Evolutionary conservation across 176 grass and related monocot species (phyloP).

Genomic region (Cymbopogon citratus): DNA sequence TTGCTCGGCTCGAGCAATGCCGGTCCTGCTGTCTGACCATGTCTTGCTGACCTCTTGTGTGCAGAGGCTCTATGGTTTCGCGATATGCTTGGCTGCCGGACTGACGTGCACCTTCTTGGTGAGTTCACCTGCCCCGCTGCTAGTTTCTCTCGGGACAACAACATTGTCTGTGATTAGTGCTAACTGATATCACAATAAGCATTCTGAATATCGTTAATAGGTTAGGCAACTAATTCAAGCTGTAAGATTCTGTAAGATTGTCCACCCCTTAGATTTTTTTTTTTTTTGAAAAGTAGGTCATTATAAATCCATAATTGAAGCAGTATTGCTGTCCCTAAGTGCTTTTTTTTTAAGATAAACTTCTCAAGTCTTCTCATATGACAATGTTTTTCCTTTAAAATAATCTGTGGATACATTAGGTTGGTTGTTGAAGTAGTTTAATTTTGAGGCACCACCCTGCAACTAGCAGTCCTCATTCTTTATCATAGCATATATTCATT

Average conservation of each 20-base stretch:
- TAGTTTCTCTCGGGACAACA: background rate
- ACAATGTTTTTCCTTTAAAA: background rate
- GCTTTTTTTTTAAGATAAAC: no score
- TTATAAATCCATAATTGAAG: background rate
- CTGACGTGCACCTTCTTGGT: constrained; percentile 89
- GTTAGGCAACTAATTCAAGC: background rate
- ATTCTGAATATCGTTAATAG: background rate
- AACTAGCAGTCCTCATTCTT: background rate
- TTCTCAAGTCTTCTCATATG: background rate
- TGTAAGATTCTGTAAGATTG: background rate
- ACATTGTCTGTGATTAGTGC: no score
- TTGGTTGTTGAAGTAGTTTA: background rate
- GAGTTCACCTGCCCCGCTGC: constrained; percentile 7
- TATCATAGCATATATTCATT: background rate
- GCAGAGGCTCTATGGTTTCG: constrained; percentile 92
- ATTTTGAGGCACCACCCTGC: background rate
- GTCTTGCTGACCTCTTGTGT: background rate
- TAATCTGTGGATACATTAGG: background rate
- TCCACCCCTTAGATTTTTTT: background rate
- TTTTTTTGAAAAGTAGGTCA: background rate
- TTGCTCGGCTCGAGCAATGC: background rate
- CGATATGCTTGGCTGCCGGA: constrained; percentile 79
- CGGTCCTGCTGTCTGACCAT: background rate
- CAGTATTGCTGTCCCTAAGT: background rate
- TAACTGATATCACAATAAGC: background rate